Conservation (phyloP, 805 yeast species). For the Saccharomyces paradoxus region DNA sequence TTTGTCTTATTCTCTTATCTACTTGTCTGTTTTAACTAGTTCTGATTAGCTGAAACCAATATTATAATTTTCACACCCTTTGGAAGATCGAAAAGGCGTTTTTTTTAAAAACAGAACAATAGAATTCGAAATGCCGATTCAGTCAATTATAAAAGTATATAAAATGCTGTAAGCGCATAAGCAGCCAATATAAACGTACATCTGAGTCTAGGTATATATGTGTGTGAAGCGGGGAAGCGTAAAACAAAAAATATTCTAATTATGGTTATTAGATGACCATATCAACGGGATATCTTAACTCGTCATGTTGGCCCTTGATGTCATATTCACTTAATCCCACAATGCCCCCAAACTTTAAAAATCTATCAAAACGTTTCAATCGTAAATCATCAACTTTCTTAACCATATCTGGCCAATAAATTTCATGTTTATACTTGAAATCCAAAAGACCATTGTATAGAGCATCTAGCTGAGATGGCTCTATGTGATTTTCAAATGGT, state of each 20-base stretch:
- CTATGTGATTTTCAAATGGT: conserved; percentile 48
- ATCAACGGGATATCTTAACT: conserved; percentile 20
- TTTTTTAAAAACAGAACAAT: neutral
- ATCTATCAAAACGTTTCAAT: conserved; percentile 32
- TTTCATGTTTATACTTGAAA: conserved; percentile 45
- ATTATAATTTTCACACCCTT: neutral
- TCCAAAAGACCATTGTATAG: conserved; percentile 41
- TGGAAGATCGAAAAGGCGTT: neutral
- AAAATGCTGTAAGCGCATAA: neutral
- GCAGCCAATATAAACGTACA: neutral
- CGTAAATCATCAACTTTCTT: conserved; percentile 35
- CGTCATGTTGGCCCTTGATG: conserved; percentile 32
- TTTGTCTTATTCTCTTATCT: neutral
- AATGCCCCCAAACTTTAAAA: conserved; percentile 34
- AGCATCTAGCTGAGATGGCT: conserved; percentile 43
- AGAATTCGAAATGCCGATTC: neutral
- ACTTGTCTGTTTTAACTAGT: neutral
- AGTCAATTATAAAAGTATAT: neutral
- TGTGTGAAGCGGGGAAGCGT: neutral
- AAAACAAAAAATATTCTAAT: neutral
- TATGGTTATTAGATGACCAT: neutral
- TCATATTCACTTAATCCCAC: conserved; percentile 53
- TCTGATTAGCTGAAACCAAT: neutral
- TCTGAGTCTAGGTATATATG: neutral
- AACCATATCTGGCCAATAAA: conserved; percentile 46